Evolutionary conservation across 2,329 filamentous ascomycete species (phyloP).

Genomic region (Phaeophleospora eucalypticola): DNA sequence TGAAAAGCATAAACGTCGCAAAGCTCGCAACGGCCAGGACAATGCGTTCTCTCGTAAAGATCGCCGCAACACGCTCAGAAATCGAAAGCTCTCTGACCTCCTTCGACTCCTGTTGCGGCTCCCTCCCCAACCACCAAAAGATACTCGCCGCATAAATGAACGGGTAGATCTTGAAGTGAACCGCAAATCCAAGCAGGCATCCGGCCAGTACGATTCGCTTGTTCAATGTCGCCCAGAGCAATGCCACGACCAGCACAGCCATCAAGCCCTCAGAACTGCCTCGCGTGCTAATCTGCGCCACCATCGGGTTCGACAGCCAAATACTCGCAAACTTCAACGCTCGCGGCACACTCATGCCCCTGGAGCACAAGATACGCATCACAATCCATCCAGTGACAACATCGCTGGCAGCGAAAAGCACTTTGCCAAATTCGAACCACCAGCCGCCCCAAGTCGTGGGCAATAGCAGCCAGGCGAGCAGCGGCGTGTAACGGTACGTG

Average conservation of each 20-base stretch:
- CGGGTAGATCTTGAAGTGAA: constrained; percentile 98
- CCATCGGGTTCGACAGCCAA: constrained; percentile 97
- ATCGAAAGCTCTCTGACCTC: constrained; percentile 24
- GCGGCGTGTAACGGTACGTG: constrained; percentile 94
- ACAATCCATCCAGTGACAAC: constrained; percentile 80
- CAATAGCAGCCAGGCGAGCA: constrained; percentile 85
- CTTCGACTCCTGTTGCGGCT: not conserved
- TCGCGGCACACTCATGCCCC: constrained; percentile 45
- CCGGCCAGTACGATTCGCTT: constrained; percentile 64
- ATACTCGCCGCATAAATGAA: constrained; percentile 88
- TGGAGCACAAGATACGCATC: constrained; percentile 47
- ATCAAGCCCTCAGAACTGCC: constrained; percentile 90
- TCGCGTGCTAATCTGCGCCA: constrained; percentile 90
- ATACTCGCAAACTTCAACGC: constrained; percentile 77
- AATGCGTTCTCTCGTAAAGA: constrained; percentile 43
- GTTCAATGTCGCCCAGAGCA: constrained; percentile 76
- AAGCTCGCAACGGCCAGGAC: constrained; percentile 62
- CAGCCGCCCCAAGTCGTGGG: constrained; percentile 66
- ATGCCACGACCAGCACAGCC: constrained; percentile 74
- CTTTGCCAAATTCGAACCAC: constrained; percentile 77
- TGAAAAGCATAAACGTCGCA: constrained; percentile 68
- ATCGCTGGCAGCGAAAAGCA: constrained; percentile 79
- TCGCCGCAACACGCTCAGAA: constrained; percentile 7
- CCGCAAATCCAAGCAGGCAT: constrained; percentile 70
- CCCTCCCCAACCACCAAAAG: constrained; percentile 72